Conservation (phyloP, 2,329 filamentous ascomycete species). For the Aschersonia sp. region DNA sequence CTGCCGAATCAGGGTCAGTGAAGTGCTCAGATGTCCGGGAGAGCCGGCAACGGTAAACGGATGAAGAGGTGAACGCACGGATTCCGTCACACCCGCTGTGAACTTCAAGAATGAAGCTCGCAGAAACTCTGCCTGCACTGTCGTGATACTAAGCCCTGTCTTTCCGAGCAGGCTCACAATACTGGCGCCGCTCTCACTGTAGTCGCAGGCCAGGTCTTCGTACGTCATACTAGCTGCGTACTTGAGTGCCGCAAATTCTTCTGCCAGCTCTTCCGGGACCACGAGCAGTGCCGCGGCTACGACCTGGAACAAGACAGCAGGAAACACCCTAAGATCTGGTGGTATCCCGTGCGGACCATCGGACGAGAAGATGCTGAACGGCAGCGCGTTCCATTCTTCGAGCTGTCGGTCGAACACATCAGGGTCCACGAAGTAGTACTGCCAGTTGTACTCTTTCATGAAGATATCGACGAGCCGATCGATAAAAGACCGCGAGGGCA, state of each 20-base stretch:
- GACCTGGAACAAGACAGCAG: slow-evolving; percentile 44
- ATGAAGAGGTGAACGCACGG: slow-evolving; percentile 18
- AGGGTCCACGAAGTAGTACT: slow-evolving; percentile 41
- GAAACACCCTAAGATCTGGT: slow-evolving; percentile 39
- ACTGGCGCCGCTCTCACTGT: slow-evolving; percentile 41
- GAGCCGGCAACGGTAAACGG: neutral
- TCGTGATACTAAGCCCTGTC: slow-evolving; percentile 37
- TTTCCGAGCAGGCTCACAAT: slow-evolving; percentile 42
- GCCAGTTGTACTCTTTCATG: slow-evolving; percentile 43
- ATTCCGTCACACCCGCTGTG: slow-evolving; percentile 41
- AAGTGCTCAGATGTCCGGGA: neutral
- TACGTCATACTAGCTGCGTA: slow-evolving; percentile 45
- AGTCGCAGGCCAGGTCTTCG: slow-evolving; percentile 44
- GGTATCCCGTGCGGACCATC: slow-evolving; percentile 34
- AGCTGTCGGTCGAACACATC: slow-evolving; percentile 36
- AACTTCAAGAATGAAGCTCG: slow-evolving; percentile 44
- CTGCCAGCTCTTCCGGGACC: slow-evolving; percentile 30
- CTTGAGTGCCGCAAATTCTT: slow-evolving; percentile 39
- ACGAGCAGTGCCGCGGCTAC: slow-evolving; percentile 39
- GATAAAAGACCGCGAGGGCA: slow-evolving; percentile 39
- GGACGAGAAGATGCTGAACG: slow-evolving; percentile 34
- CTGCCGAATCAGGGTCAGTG: slow-evolving; percentile 13
- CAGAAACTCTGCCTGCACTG: slow-evolving; percentile 42
- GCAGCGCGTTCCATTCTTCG: slow-evolving; percentile 37
- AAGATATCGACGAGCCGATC: slow-evolving; percentile 40